Percentiles rank a stretch among this genome's conserved stretches.
phyloP scores from a whole-genome alignment of 1,284 basidiomycete genomes.

The Naganishia albida region DNA sequence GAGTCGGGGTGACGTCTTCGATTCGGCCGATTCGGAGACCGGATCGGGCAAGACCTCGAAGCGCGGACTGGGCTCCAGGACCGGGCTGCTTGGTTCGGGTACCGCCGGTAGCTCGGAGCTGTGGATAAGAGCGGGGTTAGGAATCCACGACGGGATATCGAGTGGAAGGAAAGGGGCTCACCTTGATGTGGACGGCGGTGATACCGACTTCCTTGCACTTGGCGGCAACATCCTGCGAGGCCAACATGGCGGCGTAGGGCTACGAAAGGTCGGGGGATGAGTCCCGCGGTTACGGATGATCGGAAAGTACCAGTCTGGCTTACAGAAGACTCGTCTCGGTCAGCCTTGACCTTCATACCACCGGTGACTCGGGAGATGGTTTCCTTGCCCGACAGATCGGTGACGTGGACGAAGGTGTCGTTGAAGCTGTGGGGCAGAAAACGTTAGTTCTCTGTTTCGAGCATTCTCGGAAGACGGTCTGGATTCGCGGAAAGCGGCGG shows the following conservation, averaged over 20 bases:
- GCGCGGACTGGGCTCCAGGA: constrained; percentile 95
- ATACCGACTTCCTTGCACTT: constrained; percentile 99
- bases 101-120: constrained; percentile 97
- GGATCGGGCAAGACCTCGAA: constrained; percentile 96
- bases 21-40: constrained; percentile 99
- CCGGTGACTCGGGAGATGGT: constrained; percentile 98
- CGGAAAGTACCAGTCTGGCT: constrained; percentile 33
- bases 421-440: constrained; percentile 67
- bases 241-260: constrained; percentile 98
- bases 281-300: no score
- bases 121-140: constrained; percentile 65
- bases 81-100: constrained; percentile 99
- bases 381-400: constrained; percentile 98
- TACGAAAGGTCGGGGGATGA: constrained; percentile 27
- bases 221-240: constrained; percentile 92
- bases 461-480: no score
- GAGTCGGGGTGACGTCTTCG: constrained; percentile 92
- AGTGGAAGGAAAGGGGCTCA: background rate
- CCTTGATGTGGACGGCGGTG: constrained; percentile 70
- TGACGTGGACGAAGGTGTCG: constrained; percentile 99
- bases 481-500: no score
- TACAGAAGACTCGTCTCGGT: constrained; percentile 95
- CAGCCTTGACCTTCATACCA: constrained; percentile 99
- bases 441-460: background rate
- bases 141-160: background rate